Base-by-base conservation (phyloP, 148 eudicot species). In the Cornus suecica region DNA sequence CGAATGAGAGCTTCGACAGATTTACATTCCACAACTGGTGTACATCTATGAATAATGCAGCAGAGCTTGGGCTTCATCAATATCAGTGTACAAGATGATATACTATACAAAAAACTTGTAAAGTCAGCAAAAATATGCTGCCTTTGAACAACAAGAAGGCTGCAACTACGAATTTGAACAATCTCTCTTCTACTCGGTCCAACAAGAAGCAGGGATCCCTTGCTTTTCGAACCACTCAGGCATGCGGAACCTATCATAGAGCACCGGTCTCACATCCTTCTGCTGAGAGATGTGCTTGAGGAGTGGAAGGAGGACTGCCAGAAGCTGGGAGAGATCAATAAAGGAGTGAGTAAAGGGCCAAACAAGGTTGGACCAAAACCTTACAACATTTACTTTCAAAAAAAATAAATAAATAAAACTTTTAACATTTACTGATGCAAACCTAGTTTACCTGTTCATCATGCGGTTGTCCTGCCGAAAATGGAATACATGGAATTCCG, bases 141-240 rank as follows among this genome's bases (percentile, higher is more conserved):
- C 80, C 84, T 66, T 65, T 74, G 76, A 64, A 79, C 76, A 79
- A 83, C 77, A 70, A 63, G 58, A 74, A 48, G 29, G 54, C 65
- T 42, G 27, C 5, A 62, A 27, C 10, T 31, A 11, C 42, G 27
- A 63, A 27, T 67, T 71, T 34, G 20, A 18, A 58, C 31, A 51
- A 48, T 56, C 23, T 34, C 23, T 69, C 20, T 5, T 34, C 81
- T 85, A 84, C 48, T 77, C 69, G 72, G 87, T 82, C 92, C 84
- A 90, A 41, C 82, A 72, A 73, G 89, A 80, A 77, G 88, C 80
- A 42, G 97, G 97, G 69, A 95, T 90, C 76, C 97, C 97, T 70
- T 92, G 97, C 79, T 95, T 91, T 80, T 91, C 90, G 83, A 95
- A 95, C 99, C 99, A 95, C 82, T 95, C 97, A 0, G 93, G 92